Evolutionary conservation across 2,329 filamentous ascomycete genomes (phyloP).

Genomic region (Penicillium sp.): DNA sequence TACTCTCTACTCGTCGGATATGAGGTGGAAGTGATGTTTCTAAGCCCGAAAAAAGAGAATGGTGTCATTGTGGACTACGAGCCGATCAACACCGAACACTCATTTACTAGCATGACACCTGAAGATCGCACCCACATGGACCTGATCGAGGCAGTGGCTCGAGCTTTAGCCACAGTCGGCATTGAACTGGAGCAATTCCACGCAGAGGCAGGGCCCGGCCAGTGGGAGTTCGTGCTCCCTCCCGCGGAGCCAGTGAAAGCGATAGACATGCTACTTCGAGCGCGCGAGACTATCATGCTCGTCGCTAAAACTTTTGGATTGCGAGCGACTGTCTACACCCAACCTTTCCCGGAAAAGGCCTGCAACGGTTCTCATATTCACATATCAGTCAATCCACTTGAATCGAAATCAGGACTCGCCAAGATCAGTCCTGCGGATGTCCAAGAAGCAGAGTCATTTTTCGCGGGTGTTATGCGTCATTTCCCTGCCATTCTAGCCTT

Average conservation of each 20-base stretch:
- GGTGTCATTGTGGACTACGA: constrained; percentile 50
- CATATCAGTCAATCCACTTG: constrained; percentile 54
- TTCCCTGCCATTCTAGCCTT: constrained; percentile 69
- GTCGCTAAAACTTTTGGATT: constrained; percentile 15
- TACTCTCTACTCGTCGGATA: constrained; percentile 60
- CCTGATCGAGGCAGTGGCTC: constrained; percentile 17
- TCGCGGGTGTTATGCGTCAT: constrained; percentile 69
- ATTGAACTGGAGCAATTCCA: constrained; percentile 29
- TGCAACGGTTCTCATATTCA: constrained; percentile 29
- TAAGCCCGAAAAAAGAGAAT: constrained; percentile 48
- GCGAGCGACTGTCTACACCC: constrained; percentile 25
- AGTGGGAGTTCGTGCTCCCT: constrained; percentile 29
- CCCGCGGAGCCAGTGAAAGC: constrained; percentile 21
- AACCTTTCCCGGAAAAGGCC: constrained; percentile 12
- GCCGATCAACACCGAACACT: constrained; percentile 49
- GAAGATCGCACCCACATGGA: constrained; percentile 56
- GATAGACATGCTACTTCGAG: constrained; percentile 24
- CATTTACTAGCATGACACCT: constrained; percentile 62
- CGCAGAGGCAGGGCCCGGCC: constrained; percentile 25
- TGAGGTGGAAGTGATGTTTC: constrained; percentile 73
- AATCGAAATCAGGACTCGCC: not conserved
- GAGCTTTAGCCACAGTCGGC: constrained; percentile 17
- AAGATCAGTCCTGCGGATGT: not conserved
- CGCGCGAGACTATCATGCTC: constrained; percentile 22
- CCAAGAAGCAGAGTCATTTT: constrained; percentile 61